Evolutionary conservation across 257 asterid species (phyloP), one percentile per base, ranked within the genome.

Genomic region (Gentiana macrophylla): DNA sequence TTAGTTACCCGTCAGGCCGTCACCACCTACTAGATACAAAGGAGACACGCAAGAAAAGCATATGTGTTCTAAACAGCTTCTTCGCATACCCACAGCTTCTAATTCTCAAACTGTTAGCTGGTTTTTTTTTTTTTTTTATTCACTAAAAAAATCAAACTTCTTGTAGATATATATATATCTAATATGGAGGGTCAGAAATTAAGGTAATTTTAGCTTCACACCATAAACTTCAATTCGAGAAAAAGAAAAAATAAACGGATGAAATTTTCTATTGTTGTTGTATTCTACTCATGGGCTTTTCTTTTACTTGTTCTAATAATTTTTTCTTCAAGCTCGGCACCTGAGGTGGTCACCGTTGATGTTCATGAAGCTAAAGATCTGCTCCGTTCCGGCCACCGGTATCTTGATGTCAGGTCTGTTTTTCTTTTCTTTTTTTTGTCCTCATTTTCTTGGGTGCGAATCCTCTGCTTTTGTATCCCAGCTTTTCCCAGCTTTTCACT

Each of bases 381-480:
- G 55, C 80, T 85, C 43, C 67, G 49, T 24, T 68, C 68, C 15
- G 84, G 76, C 59, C 72, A 79, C 60, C 71, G 65, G 35, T 89
- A 79, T 73, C 84, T 89, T 64, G 97, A 89, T 72, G 97, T 89
- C 70, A 77, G 97, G 97, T 89, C 2, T 2, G 46, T 0, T 41
- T 2, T 41, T 4, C 5, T 2, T 1, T 41, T 41, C 5, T 41
- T 10, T 41, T 7, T 5, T 41, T 10, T 5, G 46, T 4, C 46
- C 46, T n/a, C n/a, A n/a, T n/a, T n/a, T n/a, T n/a, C n/a, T n/a
- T n/a, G n/a, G n/a, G n/a, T n/a, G n/a, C n/a, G n/a, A n/a, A n/a
- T n/a, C n/a, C n/a, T n/a, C n/a, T n/a, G n/a, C n/a, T n/a, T n/a
- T n/a, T n/a, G n/a, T n/a, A n/a, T n/a, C n/a, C n/a, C n/a, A n/a